Evolutionary conservation across 768 basidiomycete genomes (phyloP).

Genomic region (Amanita exitialis): DNA sequence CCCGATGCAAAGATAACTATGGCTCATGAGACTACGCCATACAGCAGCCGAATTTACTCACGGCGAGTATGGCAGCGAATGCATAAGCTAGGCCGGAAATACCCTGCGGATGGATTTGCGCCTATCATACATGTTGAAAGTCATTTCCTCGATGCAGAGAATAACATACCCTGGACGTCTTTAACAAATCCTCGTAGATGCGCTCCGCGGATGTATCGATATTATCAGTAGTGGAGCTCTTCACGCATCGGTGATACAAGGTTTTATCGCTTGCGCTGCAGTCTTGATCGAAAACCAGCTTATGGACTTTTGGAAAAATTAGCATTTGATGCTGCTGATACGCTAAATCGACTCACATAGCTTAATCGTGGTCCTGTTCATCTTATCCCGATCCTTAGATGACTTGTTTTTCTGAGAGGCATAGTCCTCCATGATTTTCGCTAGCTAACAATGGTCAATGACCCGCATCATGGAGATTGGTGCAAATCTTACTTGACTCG

Average conservation of each 20-base stretch:
- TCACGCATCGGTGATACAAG: not conserved
- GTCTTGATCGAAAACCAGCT: not conserved
- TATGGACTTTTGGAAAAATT: not conserved
- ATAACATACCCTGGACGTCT: not conserved
- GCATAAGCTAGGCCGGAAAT: conserved; percentile 9
- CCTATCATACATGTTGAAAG: not conserved
- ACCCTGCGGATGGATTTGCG: conserved; percentile 9
- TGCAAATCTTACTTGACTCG: not conserved
- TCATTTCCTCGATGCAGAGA: not conserved
- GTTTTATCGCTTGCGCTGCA: too few relatives aligned
- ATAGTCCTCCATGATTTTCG: not conserved
- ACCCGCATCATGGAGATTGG: not conserved
- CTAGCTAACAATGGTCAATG: not conserved
- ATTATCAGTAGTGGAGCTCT: not conserved
- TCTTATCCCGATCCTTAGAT: conserved; percentile 6
- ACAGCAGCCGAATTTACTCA: not conserved
- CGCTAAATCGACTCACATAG: conserved; percentile 6
- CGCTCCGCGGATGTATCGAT: not conserved
- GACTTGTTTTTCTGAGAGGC: not conserved
- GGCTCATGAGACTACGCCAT: not conserved
- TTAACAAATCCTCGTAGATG: not conserved
- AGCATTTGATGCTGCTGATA: not conserved
- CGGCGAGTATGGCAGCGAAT: conserved; percentile 8
- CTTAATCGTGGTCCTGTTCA: conserved; percentile 8
- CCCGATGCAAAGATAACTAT: conserved; percentile 9